Percentiles rank a stretch among this genome's conserved stretches.
phyloP scores from a whole-genome alignment of 306 rosid species.

The Ceratonia siliqua region DNA sequence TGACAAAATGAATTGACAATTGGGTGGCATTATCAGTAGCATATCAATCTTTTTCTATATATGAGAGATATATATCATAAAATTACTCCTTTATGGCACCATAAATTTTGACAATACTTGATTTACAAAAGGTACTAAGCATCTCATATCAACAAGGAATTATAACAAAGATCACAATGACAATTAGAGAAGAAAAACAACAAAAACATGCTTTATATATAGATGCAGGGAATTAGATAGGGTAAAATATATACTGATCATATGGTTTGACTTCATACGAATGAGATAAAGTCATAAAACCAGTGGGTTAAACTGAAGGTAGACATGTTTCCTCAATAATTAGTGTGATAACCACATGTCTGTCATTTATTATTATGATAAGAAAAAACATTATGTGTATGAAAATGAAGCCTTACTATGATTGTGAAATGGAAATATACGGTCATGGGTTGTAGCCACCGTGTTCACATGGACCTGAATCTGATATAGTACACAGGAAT shows the following conservation, averaged over 20 bases:
- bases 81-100: no score
- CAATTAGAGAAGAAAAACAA: not conserved
- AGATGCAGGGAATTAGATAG: not conserved
- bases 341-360: not conserved
- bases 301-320: not conserved
- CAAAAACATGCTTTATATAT: not conserved
- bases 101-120: no score
- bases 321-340: not conserved
- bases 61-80: no score
- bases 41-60: no score
- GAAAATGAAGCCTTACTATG: slow-evolving; percentile 25
- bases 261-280: not conserved
- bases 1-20: not conserved
- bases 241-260: not conserved
- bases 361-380: not conserved
- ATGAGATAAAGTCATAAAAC: slow-evolving; percentile 1
- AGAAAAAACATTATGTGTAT: slow-evolving; percentile 4
- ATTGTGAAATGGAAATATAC: slow-evolving; percentile 29
- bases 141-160: no score
- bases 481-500: slow-evolving; percentile 36
- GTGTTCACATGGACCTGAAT: slow-evolving; percentile 44
- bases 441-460: slow-evolving; percentile 36
- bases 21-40: not conserved
- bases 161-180: not conserved
- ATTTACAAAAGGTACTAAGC: no score